Evolutionary conservation across 1,139 yeast species (phyloP).

Genomic region (Geotrichum restrictum): DNA sequence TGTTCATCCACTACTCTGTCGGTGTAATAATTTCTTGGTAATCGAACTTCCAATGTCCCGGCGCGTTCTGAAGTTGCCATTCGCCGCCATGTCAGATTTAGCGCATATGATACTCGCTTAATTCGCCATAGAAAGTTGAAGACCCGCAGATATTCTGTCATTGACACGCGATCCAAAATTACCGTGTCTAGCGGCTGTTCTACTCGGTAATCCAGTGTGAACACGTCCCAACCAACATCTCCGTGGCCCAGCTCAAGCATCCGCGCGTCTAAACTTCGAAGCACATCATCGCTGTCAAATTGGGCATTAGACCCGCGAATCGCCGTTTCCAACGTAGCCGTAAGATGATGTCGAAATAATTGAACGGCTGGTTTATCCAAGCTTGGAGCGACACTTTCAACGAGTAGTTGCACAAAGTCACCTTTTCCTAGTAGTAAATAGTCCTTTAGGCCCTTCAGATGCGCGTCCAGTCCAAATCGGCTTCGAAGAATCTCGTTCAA

Average conservation of each 20-base stretch:
- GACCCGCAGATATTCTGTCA: slow-evolving; percentile 66
- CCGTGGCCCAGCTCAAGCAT: slow-evolving; percentile 67
- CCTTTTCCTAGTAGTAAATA: slow-evolving; percentile 69
- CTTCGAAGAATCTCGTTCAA: slow-evolving; percentile 51
- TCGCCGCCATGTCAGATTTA: slow-evolving; percentile 48
- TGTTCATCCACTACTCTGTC: background rate
- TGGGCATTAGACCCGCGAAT: slow-evolving; percentile 60
- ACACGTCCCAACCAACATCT: slow-evolving; percentile 76
- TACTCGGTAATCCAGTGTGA: slow-evolving; percentile 77
- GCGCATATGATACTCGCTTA: slow-evolving; percentile 54
- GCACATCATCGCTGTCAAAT: slow-evolving; percentile 42
- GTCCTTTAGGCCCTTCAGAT: slow-evolving; percentile 58
- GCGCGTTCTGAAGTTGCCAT: slow-evolving; percentile 31
- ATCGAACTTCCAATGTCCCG: slow-evolving; percentile 5
- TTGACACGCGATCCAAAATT: slow-evolving; percentile 39
- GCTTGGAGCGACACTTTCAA: slow-evolving; percentile 52
- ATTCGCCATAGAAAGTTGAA: slow-evolving; percentile 85
- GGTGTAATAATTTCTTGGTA: slow-evolving; percentile 3
- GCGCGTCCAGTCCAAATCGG: slow-evolving; percentile 51
- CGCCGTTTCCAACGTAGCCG: slow-evolving; percentile 63
- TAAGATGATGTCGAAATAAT: slow-evolving; percentile 62
- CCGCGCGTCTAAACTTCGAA: slow-evolving; percentile 74
- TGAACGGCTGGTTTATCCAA: slow-evolving; percentile 60
- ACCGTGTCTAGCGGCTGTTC: slow-evolving; percentile 49
- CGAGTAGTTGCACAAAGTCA: slow-evolving; percentile 68